These are phyloP conservation scores for Amoebophrya sp. DNA, from an alignment of 169 alveolate species.

Conservation along the genomic window DNA sequence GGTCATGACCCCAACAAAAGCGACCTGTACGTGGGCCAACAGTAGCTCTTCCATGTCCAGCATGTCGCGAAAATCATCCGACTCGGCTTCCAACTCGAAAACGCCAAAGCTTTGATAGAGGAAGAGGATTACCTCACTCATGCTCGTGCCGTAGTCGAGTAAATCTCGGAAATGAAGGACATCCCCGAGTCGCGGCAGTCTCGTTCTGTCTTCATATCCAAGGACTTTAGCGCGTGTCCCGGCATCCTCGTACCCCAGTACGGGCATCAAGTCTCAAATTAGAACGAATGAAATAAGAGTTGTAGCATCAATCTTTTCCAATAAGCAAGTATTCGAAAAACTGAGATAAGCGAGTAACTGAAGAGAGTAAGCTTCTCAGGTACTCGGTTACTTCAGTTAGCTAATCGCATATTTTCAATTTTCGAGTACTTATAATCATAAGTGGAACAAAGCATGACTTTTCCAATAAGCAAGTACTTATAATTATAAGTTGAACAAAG, in stretches of 20 bases:
- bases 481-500: too few relatives aligned
- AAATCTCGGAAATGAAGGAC: not conserved
- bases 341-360: too few relatives aligned
- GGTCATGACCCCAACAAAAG: not conserved
- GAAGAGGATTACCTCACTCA: not conserved
- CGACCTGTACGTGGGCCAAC: not conserved
- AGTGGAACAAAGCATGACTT: too few relatives aligned
- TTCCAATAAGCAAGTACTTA: too few relatives aligned
- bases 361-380: too few relatives aligned
- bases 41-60: not conserved
- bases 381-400: too few relatives aligned
- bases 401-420: too few relatives aligned
- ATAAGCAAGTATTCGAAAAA: too few relatives aligned
- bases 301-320: too few relatives aligned
- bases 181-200: not conserved
- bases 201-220: not conserved
- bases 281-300: too few relatives aligned
- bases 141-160: not conserved
- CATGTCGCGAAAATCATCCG: conserved; percentile 19
- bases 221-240: not conserved
- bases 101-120: not conserved
- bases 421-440: too few relatives aligned
- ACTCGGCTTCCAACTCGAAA: not conserved
- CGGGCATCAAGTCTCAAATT: not conserved
- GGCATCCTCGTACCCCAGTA: not conserved